Evolutionary conservation across 495 filamentous ascomycete species (phyloP).

Genomic region (Penicillium taxi): DNA sequence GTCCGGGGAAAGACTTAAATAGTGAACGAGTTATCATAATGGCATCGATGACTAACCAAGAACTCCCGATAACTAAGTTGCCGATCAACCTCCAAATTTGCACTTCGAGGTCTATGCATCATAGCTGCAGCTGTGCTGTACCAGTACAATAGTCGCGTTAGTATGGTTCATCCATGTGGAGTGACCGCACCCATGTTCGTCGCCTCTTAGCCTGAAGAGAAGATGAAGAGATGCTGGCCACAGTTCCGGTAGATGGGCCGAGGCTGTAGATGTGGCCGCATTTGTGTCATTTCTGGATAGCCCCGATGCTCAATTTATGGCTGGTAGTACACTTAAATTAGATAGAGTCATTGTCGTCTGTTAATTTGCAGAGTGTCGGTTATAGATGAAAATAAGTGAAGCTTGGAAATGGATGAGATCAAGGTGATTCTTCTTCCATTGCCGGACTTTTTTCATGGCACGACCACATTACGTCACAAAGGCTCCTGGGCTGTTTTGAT

Average conservation of each 20-base stretch:
- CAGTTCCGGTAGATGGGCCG: conserved; percentile 17
- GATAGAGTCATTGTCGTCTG: conserved; percentile 11
- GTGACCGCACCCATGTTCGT: conserved; percentile 14
- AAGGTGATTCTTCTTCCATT: conserved; percentile 16
- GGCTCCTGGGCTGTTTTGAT: conserved; percentile 6
- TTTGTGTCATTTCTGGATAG: conserved; percentile 14
- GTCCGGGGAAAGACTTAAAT: not conserved
- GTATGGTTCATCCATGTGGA: conserved; percentile 16
- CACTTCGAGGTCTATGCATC: conserved; percentile 13
- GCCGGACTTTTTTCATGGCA: conserved; percentile 10
- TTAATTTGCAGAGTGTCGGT: too few relatives aligned
- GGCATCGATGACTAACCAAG: not conserved
- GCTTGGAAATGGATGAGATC: conserved; percentile 15
- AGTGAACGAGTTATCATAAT: too few relatives aligned
- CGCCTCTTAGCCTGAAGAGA: conserved; percentile 10
- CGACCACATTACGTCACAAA: conserved; percentile 10
- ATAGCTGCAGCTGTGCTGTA: conserved; percentile 15
- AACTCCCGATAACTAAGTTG: conserved; percentile 3
- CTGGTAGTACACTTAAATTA: conserved; percentile 11
- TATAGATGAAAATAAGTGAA: too few relatives aligned
- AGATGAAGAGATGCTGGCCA: conserved; percentile 13
- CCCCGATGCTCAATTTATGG: conserved; percentile 10
- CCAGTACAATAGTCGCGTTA: conserved; percentile 14
- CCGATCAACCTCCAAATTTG: conserved; percentile 15
- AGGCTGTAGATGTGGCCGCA: conserved; percentile 16